Base-by-base conservation (phyloP, 306 rosid species). In the Rosa multiflora region DNA sequence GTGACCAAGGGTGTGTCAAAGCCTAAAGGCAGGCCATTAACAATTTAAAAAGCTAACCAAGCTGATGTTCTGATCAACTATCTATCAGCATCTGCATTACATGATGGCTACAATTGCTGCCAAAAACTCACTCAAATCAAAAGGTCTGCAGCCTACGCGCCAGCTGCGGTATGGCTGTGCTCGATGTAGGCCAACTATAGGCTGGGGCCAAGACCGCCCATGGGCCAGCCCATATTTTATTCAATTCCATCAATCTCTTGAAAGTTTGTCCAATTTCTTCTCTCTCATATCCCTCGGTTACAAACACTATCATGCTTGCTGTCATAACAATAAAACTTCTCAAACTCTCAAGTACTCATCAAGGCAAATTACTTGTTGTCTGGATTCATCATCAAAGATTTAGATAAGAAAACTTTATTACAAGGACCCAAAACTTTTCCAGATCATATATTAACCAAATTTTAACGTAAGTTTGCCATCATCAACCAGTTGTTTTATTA, bases 1-100 rank as follows among this genome's bases (percentile, higher is more conserved):
- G n/a, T 20, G 61, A 52, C 20, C 76, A 73, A 73, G 47, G 62
- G 49, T 37, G n/a, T 18, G 21, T 35, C 64, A 73, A 35, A 52
- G 32, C 66, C 10, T 72, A 29, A 20, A 53, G 11, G 9, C n/a
- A 20, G 37, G 18, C 21, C 9, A 73, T 35, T 21, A 42, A 18
- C 66, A 37, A 18, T 8, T 52, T 52, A 51, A 35, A 20, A 72
- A 49, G 12, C 2, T 8, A 29, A 8, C 42, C 17, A 29, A 72
- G 29, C 26, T 73, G 42, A 53, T 20, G 18, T 73, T 23, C 18
- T 32, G 14, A 20, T 48, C 1, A 52, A 20, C 21, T 53, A 51
- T 5, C 5, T n/a, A 37, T 20, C 76, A 73, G 66, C 48, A 70
- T 70, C 55, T 21, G 39, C 73, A 70, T 44, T 40, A 42, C 8